Evolutionary conservation across 2,329 filamentous ascomycete species (phyloP).

Genomic region (Beauveria australis): DNA sequence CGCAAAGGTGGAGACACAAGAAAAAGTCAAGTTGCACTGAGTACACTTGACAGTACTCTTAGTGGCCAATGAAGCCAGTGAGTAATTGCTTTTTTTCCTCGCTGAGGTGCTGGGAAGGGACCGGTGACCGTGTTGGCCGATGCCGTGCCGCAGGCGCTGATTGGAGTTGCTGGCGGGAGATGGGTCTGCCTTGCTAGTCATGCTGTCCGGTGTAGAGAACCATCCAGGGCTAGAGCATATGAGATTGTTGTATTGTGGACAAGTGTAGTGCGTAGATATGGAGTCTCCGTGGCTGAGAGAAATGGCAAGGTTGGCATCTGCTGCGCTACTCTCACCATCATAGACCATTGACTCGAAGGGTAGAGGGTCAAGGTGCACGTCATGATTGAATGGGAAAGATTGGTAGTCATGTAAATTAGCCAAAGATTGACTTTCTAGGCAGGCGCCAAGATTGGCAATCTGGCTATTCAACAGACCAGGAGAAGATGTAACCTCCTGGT

Average conservation of each 20-base stretch:
- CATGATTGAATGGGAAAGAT: too few relatives aligned
- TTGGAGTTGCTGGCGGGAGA: neutral
- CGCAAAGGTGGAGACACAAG: conserved; percentile 26
- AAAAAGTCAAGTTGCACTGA: too few relatives aligned
- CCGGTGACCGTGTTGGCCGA: neutral
- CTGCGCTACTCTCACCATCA: neutral
- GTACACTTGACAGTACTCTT: too few relatives aligned
- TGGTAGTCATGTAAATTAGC: neutral
- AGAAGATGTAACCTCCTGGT: neutral
- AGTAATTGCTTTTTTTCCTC: too few relatives aligned
- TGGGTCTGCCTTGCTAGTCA: too few relatives aligned
- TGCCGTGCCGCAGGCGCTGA: neutral
- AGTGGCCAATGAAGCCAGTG: neutral
- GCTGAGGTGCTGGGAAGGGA: too few relatives aligned
- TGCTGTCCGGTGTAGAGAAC: too few relatives aligned
- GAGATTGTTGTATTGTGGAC: neutral
- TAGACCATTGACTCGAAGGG: neutral
- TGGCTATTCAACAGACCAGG: neutral
- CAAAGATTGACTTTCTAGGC: neutral
- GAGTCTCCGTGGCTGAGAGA: neutral
- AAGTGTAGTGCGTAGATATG: too few relatives aligned
- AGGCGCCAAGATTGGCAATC: neutral
- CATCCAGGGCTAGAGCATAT: neutral
- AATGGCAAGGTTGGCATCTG: neutral
- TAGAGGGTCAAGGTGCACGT: too few relatives aligned